A percentile compares a stretch with the other conserved stretches of the same genome.
phyloP scores from a whole-genome alignment of 768 basidiomycete genomes.

The Tylopilus plumbeoviolaceoides region DNA sequence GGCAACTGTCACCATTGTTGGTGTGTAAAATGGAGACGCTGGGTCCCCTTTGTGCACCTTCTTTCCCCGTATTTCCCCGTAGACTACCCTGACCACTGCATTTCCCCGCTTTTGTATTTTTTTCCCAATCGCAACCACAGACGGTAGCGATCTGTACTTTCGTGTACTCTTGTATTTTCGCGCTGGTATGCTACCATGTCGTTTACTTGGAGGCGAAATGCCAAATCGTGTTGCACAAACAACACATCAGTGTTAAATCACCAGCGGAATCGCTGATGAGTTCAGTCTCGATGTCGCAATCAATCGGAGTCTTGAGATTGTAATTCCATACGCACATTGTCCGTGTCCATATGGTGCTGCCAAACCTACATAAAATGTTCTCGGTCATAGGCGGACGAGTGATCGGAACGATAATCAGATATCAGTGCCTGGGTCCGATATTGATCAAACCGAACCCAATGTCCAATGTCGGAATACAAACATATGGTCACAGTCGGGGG shows the following conservation, averaged over 20 bases:
- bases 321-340: neutral
- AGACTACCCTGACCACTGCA: neutral
- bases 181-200: neutral
- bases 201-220: neutral
- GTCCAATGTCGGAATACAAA: neutral
- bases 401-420: neutral
- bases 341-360: neutral
- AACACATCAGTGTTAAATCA: neutral
- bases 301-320: neutral
- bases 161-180: neutral
- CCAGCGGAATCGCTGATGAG: neutral
- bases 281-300: neutral
- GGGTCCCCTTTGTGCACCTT: neutral
- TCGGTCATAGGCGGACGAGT: neutral
- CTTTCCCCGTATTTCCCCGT: neutral
- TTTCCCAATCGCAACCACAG: neutral
- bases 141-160: neutral
- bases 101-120: constrained; percentile 5
- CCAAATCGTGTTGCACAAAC: neutral
- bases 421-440: neutral
- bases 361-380: neutral
- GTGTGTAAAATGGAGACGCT: constrained; percentile 19
- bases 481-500: neutral
- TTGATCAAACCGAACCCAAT: neutral
- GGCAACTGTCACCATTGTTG: constrained; percentile 36